Percentiles rank a stretch among this genome's conserved stretches.
Evolutionary conservation across 108 stramenopile species (phyloP).

Genomic region (Skeletonema grethae): DNA sequence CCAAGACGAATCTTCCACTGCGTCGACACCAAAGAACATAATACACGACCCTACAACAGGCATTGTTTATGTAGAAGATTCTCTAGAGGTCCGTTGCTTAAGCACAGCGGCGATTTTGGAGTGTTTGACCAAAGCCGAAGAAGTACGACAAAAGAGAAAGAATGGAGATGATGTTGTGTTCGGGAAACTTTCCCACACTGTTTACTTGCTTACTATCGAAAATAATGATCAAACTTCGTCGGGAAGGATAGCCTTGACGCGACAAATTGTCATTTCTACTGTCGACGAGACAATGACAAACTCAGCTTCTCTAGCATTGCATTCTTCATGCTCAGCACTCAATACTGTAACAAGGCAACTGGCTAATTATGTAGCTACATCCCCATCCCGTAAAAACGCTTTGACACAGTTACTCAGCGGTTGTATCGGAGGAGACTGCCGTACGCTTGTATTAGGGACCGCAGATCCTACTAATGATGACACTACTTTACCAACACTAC

Average conservation of each 20-base stretch:
- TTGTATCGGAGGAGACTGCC: constrained; percentile 20
- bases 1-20: neutral
- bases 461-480: neutral
- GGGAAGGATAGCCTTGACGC: constrained; percentile 5
- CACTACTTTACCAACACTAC: constrained; percentile 16
- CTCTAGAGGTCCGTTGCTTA: constrained; percentile 18
- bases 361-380: constrained; percentile 9
- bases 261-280: constrained; percentile 14
- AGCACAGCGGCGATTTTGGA: constrained; percentile 11
- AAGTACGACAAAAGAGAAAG: constrained; percentile 1
- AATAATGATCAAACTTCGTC: neutral
- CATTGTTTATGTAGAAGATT: constrained; percentile 11
- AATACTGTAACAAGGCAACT: constrained; percentile 7
- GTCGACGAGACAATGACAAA: constrained; percentile 23
- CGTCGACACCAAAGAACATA: neutral
- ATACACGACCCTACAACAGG: constrained; percentile 15
- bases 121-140: constrained; percentile 17
- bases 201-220: constrained; percentile 11
- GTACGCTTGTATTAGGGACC: constrained; percentile 16
- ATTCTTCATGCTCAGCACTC: constrained; percentile 22
- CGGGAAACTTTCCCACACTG: constrained; percentile 19
- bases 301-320: constrained; percentile 20
- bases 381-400: constrained; percentile 3
- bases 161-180: constrained; percentile 2
- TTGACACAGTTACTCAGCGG: constrained; percentile 10